Evolutionary conservation across 805 yeast species (phyloP).

Genomic region (Saccharomycopsis capsularis): DNA sequence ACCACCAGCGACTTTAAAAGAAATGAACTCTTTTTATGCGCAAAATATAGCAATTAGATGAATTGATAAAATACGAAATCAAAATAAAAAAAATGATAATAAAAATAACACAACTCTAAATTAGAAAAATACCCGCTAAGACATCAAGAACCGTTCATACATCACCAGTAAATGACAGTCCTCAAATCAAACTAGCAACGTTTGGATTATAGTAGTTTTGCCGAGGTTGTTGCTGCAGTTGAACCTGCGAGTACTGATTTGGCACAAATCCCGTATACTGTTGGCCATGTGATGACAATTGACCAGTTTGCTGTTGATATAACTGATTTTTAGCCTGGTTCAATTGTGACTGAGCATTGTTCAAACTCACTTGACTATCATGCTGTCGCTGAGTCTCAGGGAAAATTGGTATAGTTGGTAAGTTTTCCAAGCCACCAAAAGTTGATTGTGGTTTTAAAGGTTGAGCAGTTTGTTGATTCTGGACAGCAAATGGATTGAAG

Average conservation of each 20-base stretch:
- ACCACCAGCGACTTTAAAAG: too few relatives aligned
- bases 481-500: conserved; percentile 51
- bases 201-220: conserved; percentile 21
- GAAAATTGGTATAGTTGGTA: conserved; percentile 62
- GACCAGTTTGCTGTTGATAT: conserved; percentile 27
- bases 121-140: too few relatives aligned
- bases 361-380: conserved; percentile 5
- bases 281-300: conserved; percentile 29
- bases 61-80: neutral
- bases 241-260: conserved; percentile 26
- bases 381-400: conserved; percentile 50
- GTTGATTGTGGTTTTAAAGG: conserved; percentile 46
- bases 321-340: conserved; percentile 17
- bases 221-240: conserved; percentile 26
- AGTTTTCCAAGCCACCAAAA: conserved; percentile 65
- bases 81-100: neutral
- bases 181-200: conserved; percentile 10
- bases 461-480: conserved; percentile 26
- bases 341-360: conserved; percentile 15
- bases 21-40: too few relatives aligned
- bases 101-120: neutral
- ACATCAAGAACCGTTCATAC: too few relatives aligned
- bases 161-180: too few relatives aligned
- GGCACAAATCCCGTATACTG: conserved; percentile 16
- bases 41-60: too few relatives aligned